phyloP scores from a whole-genome alignment of 2,329 filamentous ascomycete genomes.

The Paradendryphiella salina region DNA sequence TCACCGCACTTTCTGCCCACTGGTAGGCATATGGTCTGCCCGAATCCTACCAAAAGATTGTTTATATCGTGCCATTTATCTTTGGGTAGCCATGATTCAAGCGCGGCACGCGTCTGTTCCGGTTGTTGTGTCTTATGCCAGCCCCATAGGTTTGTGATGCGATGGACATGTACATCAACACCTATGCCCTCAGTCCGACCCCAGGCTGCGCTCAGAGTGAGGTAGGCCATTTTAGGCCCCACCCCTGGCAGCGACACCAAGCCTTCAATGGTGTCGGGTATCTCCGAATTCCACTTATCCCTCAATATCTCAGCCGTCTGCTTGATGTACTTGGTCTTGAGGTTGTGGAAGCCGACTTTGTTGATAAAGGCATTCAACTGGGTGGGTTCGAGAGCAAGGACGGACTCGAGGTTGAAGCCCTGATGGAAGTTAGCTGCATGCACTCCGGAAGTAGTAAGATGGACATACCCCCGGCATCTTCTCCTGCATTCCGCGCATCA shows the following conservation, averaged over 20 bases:
- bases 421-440: slow-evolving; percentile 10
- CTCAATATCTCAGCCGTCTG: slow-evolving; percentile 71
- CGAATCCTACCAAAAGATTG: slow-evolving; percentile 81
- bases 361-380: slow-evolving; percentile 74
- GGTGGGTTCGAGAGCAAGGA: slow-evolving; percentile 70
- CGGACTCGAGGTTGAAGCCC: slow-evolving; percentile 72
- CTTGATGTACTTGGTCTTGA: slow-evolving; percentile 86
- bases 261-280: slow-evolving; percentile 75
- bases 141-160: slow-evolving; percentile 91
- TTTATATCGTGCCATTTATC: slow-evolving; percentile 94
- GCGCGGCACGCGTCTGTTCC: slow-evolving; percentile 74
- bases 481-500: slow-evolving; percentile 76
- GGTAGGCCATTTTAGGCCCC: slow-evolving; percentile 92
- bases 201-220: slow-evolving; percentile 80
- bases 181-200: slow-evolving; percentile 75
- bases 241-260: slow-evolving; percentile 81
- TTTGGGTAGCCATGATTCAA: slow-evolving; percentile 80
- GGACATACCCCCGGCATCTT: slow-evolving; percentile 62
- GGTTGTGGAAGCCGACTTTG: slow-evolving; percentile 91
- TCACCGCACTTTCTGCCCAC: slow-evolving; percentile 80
- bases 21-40: slow-evolving; percentile 83
- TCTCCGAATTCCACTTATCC: slow-evolving; percentile 72
- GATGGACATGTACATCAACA: slow-evolving; percentile 92
- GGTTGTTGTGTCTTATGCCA: slow-evolving; percentile 83
- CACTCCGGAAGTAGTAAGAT: background rate